Percentiles rank a stretch among this genome's conserved stretches.
phyloP scores from a whole-genome alignment of 768 basidiomycete species.

The Suillus ampliporus region DNA sequence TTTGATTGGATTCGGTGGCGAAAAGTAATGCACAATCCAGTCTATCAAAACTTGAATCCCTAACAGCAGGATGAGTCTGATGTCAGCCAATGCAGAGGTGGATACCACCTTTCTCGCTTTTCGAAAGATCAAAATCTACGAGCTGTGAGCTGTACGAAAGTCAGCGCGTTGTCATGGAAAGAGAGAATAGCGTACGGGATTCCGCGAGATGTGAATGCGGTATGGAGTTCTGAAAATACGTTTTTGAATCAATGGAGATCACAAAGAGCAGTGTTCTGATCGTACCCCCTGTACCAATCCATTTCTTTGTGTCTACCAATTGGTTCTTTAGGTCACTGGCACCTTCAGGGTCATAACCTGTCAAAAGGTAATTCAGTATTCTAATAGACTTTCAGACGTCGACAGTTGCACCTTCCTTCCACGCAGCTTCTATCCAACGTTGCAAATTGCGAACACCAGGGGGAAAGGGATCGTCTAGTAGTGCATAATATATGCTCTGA shows the following conservation, averaged over 20 bases:
- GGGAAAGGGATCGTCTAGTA: constrained; percentile 58
- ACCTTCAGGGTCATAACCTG: constrained; percentile 79
- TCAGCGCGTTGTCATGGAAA: constrained; percentile 3
- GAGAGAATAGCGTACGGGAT: constrained; percentile 68
- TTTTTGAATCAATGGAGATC: constrained; percentile 9
- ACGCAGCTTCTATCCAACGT: constrained; percentile 80
- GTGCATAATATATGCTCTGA: constrained; percentile 65
- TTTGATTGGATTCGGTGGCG: constrained; percentile 33
- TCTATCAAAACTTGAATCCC: constrained; percentile 58
- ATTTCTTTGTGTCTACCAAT: constrained; percentile 64
- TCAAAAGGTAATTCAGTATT: neutral
- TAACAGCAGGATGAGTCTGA: constrained; percentile 21
- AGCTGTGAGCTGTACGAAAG: constrained; percentile 53
- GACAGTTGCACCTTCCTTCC: constrained; percentile 59
- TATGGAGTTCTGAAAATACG: constrained; percentile 65
- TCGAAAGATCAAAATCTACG: constrained; percentile 65
- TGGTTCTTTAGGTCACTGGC: constrained; percentile 58
- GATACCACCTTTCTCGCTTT: constrained; percentile 48
- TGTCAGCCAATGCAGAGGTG: neutral
- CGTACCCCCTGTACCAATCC: constrained; percentile 82
- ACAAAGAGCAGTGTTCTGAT: constrained; percentile 2
- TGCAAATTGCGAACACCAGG: constrained; percentile 82
- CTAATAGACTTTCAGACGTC: constrained; percentile 2
- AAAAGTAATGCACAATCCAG: constrained; percentile 83
- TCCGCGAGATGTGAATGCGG: constrained; percentile 77